A percentile compares a stretch with the other conserved stretches of the same genome.
Evolutionary conservation across 768 basidiomycete genomes (phyloP).

Genomic region (Mycena amicta): DNA sequence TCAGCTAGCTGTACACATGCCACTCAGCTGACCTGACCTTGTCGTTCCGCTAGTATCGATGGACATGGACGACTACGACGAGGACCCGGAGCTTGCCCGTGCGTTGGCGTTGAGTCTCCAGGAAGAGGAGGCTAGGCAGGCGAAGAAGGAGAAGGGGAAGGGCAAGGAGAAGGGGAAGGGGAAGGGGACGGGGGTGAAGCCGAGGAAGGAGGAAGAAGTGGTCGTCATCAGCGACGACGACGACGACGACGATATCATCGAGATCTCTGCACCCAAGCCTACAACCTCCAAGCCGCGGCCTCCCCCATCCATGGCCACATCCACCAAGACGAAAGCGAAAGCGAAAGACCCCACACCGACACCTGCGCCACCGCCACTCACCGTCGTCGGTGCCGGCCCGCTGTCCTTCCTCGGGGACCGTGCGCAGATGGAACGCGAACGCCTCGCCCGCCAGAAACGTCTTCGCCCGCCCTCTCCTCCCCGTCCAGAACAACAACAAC

Average conservation of each 20-base stretch:
- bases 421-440: slow-evolving; percentile 56
- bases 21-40: too few species aligned
- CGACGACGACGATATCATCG: slow-evolving; percentile 13
- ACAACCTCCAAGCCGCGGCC: neutral
- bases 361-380: neutral
- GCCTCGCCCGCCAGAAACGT: slow-evolving; percentile 55
- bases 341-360: neutral
- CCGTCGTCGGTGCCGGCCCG: slow-evolving; percentile 7
- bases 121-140: slow-evolving; percentile 4
- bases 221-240: slow-evolving; percentile 19
- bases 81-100: slow-evolving; percentile 15
- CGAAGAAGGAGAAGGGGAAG: neutral
- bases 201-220: slow-evolving; percentile 9
- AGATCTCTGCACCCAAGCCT: slow-evolving; percentile 1
- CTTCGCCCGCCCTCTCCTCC: slow-evolving; percentile 33
- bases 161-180: neutral
- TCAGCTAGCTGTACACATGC: too few species aligned
- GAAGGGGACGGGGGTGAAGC: neutral
- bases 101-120: slow-evolving; percentile 14
- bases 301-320: neutral
- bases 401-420: slow-evolving; percentile 48
- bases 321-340: neutral
- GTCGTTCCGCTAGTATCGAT: too few species aligned
- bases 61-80: neutral
- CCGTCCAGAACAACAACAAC: slow-evolving; percentile 19